Evolutionary conservation across 495 filamentous ascomycete genomes (phyloP), one percentile per base, ranked within the genome.

Genomic region (Viridothelium virens): DNA sequence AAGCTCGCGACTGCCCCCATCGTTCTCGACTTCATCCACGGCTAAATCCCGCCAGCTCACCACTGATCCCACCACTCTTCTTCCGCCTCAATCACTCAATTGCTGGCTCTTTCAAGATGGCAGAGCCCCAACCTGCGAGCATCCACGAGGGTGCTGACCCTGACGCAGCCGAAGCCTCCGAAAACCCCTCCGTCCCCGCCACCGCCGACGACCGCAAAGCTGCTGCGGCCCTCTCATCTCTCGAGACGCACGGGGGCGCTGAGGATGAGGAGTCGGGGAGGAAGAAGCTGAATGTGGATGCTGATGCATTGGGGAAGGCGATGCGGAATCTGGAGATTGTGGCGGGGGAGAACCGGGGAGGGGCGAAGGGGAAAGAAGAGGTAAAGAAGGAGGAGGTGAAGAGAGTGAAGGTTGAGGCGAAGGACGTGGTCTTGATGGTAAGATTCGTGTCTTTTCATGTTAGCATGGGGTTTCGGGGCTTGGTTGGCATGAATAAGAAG

Each of bases 161-260:
- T 44, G 86, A 86, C 56, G 81, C 86, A 33, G 82, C 84, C 48
- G 77, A 59, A n/a, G 53, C 53, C 53, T 3, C 18, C 31, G 53
- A 59, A 59, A 59, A 59, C 53, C 53, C 53, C 14, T 61, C 83
- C 53, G 77, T 84, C 34, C 85, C 88, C 53, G 79, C 86, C 48
- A 86, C 84, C 64, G 89, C 91, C 68, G 91, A 95, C 77, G 92
- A 94, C 79, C 89, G 91, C 76, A 96, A 94, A 78, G 90, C 92
- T 31, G 91, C 91, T 65, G 91, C 90, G 36, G 92, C 92, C 18
- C 86, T 96, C 71, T 86, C 85, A 68, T 85, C 86, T 65, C 87
- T 96, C 64, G 87, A 92, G 70, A 76, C 83, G 36, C 77, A 74
- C 41, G 78, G 77, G 67, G 86, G 86, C 65, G 89, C 88, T 63